Evolutionary conservation across 768 basidiomycete species (phyloP).

Genomic region (Rhodotorula babjevae): DNA sequence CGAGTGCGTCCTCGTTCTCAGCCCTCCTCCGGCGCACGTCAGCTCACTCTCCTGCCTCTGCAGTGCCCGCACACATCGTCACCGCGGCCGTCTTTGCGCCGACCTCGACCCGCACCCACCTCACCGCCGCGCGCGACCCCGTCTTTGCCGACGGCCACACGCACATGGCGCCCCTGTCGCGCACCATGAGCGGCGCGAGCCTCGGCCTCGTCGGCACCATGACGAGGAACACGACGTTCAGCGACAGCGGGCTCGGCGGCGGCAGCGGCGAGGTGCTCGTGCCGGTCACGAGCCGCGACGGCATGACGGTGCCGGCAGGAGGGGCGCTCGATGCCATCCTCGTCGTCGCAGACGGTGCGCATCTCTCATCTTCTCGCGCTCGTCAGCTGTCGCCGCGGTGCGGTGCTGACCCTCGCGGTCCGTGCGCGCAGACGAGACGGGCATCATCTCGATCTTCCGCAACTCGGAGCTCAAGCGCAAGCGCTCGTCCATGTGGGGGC

Average conservation of each 20-base stretch:
- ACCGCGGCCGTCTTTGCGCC: slow-evolving; percentile 43
- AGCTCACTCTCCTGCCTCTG: not conserved
- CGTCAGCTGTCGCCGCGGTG: too few species aligned
- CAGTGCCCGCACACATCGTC: slow-evolving; percentile 39
- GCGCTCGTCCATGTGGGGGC: not conserved
- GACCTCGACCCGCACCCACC: slow-evolving; percentile 18
- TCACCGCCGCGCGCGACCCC: slow-evolving; percentile 38
- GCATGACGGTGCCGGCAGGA: not conserved
- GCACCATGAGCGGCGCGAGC: not conserved
- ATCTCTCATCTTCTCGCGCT: not conserved
- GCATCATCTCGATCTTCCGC: not conserved
- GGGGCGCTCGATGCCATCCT: slow-evolving; percentile 25
- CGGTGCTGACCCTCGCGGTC: not conserved
- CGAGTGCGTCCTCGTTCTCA: slow-evolving; percentile 11
- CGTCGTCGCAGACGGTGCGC: slow-evolving; percentile 35
- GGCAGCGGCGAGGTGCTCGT: not conserved
- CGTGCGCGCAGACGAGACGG: not conserved
- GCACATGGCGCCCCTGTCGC: slow-evolving; percentile 18
- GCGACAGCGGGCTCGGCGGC: not conserved
- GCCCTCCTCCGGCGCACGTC: too few species aligned
- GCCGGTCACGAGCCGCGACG: not conserved
- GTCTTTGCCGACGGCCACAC: slow-evolving; percentile 25
- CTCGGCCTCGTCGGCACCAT: not conserved
- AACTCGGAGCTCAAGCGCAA: not conserved
- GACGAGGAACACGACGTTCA: not conserved